These are phyloP conservation scores for Berberis thunbergii DNA, from an alignment of 164 flowering plant genomes.

Conservation along the genomic window DNA sequence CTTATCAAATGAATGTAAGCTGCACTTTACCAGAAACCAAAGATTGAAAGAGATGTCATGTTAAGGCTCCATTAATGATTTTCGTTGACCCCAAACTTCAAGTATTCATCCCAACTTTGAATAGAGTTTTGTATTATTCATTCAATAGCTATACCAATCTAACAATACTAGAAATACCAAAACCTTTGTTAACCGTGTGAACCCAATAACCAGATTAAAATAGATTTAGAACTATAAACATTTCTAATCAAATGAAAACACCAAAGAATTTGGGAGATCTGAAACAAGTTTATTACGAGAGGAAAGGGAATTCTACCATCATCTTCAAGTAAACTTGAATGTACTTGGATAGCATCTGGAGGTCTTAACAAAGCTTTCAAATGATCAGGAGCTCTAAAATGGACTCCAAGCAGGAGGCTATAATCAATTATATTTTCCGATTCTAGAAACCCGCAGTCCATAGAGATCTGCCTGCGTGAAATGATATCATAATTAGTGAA, in stretches of 20 bases:
- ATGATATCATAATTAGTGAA: too few species aligned
- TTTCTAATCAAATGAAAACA: neutral
- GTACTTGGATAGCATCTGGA: conserved; percentile 19
- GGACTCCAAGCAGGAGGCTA: conserved; percentile 85
- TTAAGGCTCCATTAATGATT: too few species aligned
- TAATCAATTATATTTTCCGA: conserved; percentile 85
- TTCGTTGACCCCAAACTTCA: too few species aligned
- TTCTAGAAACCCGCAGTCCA: conserved; percentile 71
- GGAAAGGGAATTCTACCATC: conserved; percentile 32
- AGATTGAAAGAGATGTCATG: neutral
- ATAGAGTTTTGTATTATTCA: too few species aligned
- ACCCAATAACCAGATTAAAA: too few species aligned
- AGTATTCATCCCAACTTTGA: too few species aligned
- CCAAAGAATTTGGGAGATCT: neutral
- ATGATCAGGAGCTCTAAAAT: conserved; percentile 87
- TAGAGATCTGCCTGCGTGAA: conserved; percentile 54
- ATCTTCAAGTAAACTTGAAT: conserved; percentile 16
- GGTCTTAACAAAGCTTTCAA: conserved; percentile 39
- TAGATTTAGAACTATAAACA: too few species aligned
- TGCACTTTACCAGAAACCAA: neutral
- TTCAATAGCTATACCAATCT: too few species aligned
- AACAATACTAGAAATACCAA: too few species aligned
- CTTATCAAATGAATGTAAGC: neutral
- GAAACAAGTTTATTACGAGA: neutral
- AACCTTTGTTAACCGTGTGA: too few species aligned